These are phyloP conservation scores for Phytopythium vexans DNA, from an alignment of 352 stramenopile species.

Conservation along the genomic window DNA sequence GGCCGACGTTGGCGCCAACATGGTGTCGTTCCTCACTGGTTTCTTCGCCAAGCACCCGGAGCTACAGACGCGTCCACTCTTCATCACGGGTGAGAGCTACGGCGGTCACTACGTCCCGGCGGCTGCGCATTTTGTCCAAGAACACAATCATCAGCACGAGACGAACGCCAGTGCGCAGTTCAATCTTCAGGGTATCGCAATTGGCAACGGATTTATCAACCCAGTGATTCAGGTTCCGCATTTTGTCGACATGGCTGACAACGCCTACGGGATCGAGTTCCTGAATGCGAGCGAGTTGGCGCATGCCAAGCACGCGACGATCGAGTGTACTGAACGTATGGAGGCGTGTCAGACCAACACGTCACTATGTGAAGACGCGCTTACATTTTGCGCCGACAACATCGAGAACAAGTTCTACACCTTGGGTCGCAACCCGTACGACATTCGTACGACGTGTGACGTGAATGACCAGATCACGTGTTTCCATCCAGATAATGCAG, in stretches of 20 bases:
- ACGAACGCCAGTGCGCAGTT: slow-evolving; percentile 16
- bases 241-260: slow-evolving; percentile 42
- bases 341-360: slow-evolving; percentile 17
- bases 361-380: slow-evolving; percentile 14
- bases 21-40: slow-evolving; percentile 53
- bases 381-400: slow-evolving; percentile 10
- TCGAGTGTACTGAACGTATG: slow-evolving; percentile 24
- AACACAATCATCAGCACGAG: slow-evolving; percentile 37
- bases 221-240: slow-evolving; percentile 28
- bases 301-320: slow-evolving; percentile 19
- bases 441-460: slow-evolving; percentile 44
- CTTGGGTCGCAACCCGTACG: slow-evolving; percentile 41
- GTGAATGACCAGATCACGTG: no score
- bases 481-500: no score
- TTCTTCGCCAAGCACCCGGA: slow-evolving; percentile 49
- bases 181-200: slow-evolving; percentile 44
- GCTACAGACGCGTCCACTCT: slow-evolving; percentile 40
- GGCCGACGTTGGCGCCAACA: slow-evolving; percentile 31
- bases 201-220: slow-evolving; percentile 54
- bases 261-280: slow-evolving; percentile 46
- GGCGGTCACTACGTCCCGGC: slow-evolving; percentile 58
- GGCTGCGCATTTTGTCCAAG: no score
- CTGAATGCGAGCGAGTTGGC: slow-evolving; percentile 18
- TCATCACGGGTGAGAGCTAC: no score
- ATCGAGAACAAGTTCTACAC: slow-evolving; percentile 10